Evolutionary conservation across 2,329 filamentous ascomycete species (phyloP).

Genomic region (Fusarium humuli): DNA sequence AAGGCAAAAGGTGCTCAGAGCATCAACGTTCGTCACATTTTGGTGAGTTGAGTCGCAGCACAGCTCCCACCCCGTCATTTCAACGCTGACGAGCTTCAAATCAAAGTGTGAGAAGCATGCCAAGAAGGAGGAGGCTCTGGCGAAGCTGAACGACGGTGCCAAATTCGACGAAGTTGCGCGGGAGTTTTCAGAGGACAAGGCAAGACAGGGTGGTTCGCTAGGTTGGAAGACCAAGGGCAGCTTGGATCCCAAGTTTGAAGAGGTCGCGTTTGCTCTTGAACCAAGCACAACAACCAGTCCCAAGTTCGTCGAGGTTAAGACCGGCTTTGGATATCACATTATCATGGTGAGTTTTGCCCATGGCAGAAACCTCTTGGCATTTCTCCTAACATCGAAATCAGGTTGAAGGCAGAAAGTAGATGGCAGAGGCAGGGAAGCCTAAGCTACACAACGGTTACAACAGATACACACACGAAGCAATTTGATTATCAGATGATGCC

Average conservation of each 20-base stretch:
- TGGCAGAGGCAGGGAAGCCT: not conserved
- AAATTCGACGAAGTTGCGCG: conserved; percentile 82
- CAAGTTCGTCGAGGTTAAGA: conserved; percentile 77
- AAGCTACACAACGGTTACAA: not conserved
- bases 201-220: conserved; percentile 74
- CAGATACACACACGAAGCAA: conserved; percentile 4
- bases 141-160: conserved; percentile 72
- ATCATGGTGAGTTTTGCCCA: conserved; percentile 71
- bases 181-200: conserved; percentile 82
- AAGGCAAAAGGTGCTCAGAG: conserved; percentile 69
- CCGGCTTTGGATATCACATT: conserved; percentile 81
- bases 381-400: conserved; percentile 31
- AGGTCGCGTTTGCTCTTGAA: conserved; percentile 76
- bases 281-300: conserved; percentile 73
- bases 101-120: conserved; percentile 76
- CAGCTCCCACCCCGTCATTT: not conserved
- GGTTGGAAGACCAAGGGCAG: conserved; percentile 79
- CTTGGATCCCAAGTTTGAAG: conserved; percentile 76
- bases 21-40: conserved; percentile 80
- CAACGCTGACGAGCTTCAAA: conserved; percentile 16
- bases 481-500: conserved; percentile 47
- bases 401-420: conserved; percentile 58
- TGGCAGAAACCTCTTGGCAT: not conserved
- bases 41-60: conserved; percentile 55
- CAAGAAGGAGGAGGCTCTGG: conserved; percentile 81